Percentiles rank a stretch among this genome's conserved stretches.
Evolutionary conservation across 768 basidiomycete species (phyloP).

Genomic region (Leccinum imitatum): DNA sequence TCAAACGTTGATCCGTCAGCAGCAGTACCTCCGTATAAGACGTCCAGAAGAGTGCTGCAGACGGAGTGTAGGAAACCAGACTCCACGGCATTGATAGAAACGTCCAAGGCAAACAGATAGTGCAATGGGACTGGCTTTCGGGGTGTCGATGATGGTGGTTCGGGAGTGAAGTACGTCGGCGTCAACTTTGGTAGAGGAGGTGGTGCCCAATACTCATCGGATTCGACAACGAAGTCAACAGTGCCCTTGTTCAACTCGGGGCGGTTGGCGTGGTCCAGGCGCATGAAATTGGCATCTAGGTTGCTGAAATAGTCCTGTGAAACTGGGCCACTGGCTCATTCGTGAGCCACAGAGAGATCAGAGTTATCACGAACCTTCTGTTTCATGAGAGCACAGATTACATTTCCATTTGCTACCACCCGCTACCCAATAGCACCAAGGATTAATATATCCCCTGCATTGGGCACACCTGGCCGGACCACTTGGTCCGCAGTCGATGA

Average conservation of each 20-base stretch:
- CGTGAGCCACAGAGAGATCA: conserved; percentile 6
- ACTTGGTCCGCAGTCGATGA: conserved; percentile 64
- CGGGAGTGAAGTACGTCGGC: conserved; percentile 52
- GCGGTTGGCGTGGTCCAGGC: conserved; percentile 77
- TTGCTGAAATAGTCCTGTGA: conserved; percentile 80
- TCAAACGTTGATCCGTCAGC: conserved; percentile 42
- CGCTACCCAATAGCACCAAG: conserved; percentile 84
- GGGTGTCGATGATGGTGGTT: conserved; percentile 44
- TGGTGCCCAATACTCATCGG: conserved; percentile 80
- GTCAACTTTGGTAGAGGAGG: conserved; percentile 56
- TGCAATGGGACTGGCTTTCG: conserved; percentile 65
- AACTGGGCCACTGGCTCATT: conserved; percentile 45
- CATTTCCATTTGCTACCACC: conserved; percentile 89
- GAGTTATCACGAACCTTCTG: conserved; percentile 61
- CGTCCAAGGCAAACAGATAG: conserved; percentile 86
- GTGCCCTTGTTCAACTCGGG: conserved; percentile 91
- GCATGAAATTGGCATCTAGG: conserved; percentile 71
- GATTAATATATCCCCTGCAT: conserved; percentile 91
- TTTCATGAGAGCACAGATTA: conserved; percentile 83
- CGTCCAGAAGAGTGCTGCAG: conserved; percentile 58
- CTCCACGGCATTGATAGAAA: conserved; percentile 63
- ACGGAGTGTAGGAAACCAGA: conserved; percentile 70
- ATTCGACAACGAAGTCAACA: conserved; percentile 80
- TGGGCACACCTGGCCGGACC: conserved; percentile 84
- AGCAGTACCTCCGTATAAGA: conserved; percentile 59